Base-by-base conservation (phyloP, 192 early-diverging fungal species). In the Gamsiella multidivaricata region DNA sequence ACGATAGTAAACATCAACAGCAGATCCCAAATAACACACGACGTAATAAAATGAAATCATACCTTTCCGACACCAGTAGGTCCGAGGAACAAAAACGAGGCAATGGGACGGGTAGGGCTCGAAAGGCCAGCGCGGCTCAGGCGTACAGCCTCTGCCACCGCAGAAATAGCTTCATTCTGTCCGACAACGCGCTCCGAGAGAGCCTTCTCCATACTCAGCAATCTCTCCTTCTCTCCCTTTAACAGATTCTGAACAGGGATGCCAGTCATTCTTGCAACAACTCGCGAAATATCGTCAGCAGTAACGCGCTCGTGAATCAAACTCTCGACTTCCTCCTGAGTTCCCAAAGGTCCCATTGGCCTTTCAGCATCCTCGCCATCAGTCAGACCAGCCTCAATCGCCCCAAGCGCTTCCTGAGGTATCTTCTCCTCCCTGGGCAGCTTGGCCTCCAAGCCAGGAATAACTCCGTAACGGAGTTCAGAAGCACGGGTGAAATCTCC, bases 1-100 rank as follows among this genome's bases (percentile, higher is more conserved):
- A n/a, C n/a, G n/a, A n/a, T n/a, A n/a, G n/a, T n/a, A n/a, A n/a
- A n/a, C n/a, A n/a, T n/a, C n/a, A n/a, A n/a, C n/a, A n/a, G n/a
- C n/a, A n/a, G n/a, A n/a, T n/a, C 23, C 18, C 33, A 54, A 37
- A 3, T 23, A 7, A 3, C 33, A 4, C 2, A 28, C 9, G 36
- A 23, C n/a, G 37, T 0, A 29, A 51, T 14, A 25, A 20, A 25
- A 58, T 20, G 15, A 18, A 33, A 5, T 8, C 39, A 64, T 75
- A 75, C 72, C 64, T 94, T 94, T 56, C 93, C 93, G 31, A 91
- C 90, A 46, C 93, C 93, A n/a, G 92, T 94, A 36, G 92, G 91
- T 41, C 93, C 93, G 31, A 92, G 82, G 83, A 94, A 94, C 65
- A 94, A 86, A 57, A 94, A 94, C 17, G 86, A 90, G 15, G 92